These are phyloP conservation scores for Nemania sp. DNA, from an alignment of 2,329 filamentous ascomycete genomes.

Conservation along the genomic window DNA sequence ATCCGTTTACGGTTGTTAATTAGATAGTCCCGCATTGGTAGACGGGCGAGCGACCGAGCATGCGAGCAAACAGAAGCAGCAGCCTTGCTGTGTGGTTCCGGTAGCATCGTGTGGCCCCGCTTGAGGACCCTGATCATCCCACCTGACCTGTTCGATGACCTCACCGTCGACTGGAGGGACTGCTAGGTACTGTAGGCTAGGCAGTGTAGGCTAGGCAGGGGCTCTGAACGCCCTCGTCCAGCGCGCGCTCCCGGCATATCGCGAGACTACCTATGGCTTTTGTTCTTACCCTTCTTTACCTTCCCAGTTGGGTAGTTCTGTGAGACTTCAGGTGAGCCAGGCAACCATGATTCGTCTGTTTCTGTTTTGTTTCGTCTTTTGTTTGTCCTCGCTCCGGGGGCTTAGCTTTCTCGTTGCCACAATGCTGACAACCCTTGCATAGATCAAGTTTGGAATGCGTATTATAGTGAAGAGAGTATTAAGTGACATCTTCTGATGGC, in stretches of 20 bases:
- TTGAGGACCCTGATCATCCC: constrained; percentile 31
- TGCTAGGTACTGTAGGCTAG: constrained; percentile 8
- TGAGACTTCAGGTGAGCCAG: constrained; percentile 9
- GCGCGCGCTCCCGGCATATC: background rate
- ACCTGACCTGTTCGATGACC: constrained; percentile 31
- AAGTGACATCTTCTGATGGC: constrained; percentile 9
- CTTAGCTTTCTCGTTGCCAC: constrained; percentile 16
- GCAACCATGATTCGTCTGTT: background rate
- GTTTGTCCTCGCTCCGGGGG: constrained; percentile 9
- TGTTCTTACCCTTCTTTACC: constrained; percentile 6
- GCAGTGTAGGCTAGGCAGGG: background rate
- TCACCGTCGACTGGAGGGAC: constrained; percentile 23
- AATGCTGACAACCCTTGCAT: constrained; percentile 14
- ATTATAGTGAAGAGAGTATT: too few relatives aligned
- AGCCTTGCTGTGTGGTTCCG: constrained; percentile 25
- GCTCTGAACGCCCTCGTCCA: background rate
- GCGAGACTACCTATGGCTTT: background rate
- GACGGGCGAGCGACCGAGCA: too few relatives aligned
- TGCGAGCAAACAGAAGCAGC: constrained; percentile 18
- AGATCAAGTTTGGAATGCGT: too few relatives aligned
- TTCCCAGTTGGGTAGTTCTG: constrained; percentile 23
- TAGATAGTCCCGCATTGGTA: too few relatives aligned
- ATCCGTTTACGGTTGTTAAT: too few relatives aligned
- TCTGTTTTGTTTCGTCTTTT: too few relatives aligned
- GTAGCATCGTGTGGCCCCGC: constrained; percentile 28